These are phyloP conservation scores for Chaetomiaceae sp. DNA, from an alignment of 2,329 filamentous ascomycete genomes.

Conservation along the genomic window DNA sequence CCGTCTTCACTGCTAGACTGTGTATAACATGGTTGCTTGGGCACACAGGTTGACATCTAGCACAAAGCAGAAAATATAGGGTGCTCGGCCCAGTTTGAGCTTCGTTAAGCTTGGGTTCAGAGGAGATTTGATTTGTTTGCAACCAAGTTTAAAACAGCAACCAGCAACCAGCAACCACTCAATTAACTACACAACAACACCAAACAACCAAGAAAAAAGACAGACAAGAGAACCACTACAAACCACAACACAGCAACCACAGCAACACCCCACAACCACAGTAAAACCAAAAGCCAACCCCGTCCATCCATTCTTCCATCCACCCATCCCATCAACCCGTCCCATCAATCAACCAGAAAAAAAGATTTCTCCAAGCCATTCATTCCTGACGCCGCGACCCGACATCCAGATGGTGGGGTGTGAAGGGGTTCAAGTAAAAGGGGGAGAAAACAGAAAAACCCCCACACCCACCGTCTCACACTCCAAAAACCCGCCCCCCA, in stretches of 20 bases:
- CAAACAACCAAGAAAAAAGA: not conserved
- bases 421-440: constrained; percentile 11
- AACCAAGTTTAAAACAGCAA: too few relatives aligned
- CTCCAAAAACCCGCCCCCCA: not conserved
- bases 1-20: too few relatives aligned
- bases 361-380: constrained; percentile 12
- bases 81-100: too few relatives aligned
- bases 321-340: constrained; percentile 4
- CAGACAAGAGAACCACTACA: not conserved
- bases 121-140: not conserved
- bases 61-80: too few relatives aligned
- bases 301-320: too few relatives aligned
- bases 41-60: too few relatives aligned
- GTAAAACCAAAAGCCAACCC: not conserved
- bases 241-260: not conserved
- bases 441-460: too few relatives aligned
- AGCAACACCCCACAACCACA: not conserved
- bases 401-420: constrained; percentile 10
- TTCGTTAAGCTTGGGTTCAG: too few relatives aligned
- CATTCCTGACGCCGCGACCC: constrained; percentile 16
- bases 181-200: not conserved
- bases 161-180: too few relatives aligned
- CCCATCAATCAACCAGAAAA: not conserved
- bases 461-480: too few relatives aligned
- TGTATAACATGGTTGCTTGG: too few relatives aligned